phyloP scores from a whole-genome alignment of 768 basidiomycete species.

The Termitomyces sp. region DNA sequence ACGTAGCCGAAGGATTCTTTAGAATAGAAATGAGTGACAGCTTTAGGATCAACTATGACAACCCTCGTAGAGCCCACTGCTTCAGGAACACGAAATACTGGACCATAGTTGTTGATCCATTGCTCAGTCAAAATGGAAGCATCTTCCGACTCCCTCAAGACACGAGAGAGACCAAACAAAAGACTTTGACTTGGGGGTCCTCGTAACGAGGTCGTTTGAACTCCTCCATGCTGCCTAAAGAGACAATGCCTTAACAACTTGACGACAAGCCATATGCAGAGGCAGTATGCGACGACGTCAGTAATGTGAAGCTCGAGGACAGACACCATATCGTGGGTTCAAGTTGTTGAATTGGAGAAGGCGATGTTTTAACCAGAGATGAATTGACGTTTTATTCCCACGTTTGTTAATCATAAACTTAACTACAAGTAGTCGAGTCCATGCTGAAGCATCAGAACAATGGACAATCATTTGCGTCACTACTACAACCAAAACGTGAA shows the following conservation, averaged over 20 bases:
- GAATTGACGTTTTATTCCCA: neutral
- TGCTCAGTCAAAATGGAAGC: constrained; percentile 31
- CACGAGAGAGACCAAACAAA: constrained; percentile 33
- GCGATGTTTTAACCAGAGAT: neutral
- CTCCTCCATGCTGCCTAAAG: neutral
- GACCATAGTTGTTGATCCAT: constrained; percentile 46
- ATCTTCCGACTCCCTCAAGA: constrained; percentile 24
- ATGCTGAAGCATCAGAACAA: neutral
- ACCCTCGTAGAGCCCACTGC: constrained; percentile 29
- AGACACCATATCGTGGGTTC: neutral
- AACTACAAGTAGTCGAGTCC: neutral
- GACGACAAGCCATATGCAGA: constrained; percentile 2
- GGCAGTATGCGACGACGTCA: constrained; percentile 5
- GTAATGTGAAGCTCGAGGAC: constrained; percentile 3
- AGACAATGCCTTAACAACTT: constrained; percentile 1
- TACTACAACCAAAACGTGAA: neutral
- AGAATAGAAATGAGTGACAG: constrained; percentile 44
- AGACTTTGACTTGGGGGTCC: constrained; percentile 39
- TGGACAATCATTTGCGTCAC: neutral
- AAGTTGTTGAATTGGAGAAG: neutral
- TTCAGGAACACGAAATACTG: constrained; percentile 36
- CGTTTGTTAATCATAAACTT: neutral
- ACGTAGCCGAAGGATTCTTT: constrained; percentile 46
- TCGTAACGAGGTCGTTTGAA: constrained; percentile 27
- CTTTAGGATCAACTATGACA: constrained; percentile 43